phyloP scores from a whole-genome alignment of 441 rosid species.

The Brassica balearica region DNA sequence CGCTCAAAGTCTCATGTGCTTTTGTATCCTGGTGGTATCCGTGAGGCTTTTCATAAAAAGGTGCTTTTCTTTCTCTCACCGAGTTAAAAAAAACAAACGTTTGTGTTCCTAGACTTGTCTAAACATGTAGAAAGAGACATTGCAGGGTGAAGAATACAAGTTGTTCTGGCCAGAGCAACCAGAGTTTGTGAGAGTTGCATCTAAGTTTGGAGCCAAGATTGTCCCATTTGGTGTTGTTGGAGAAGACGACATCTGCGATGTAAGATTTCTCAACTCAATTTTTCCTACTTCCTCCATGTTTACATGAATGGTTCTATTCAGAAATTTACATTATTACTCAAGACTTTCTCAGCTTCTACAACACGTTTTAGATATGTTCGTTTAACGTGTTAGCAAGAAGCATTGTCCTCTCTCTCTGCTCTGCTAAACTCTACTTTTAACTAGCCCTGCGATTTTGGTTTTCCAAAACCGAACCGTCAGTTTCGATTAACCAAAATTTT shows the following conservation, averaged over 20 bases:
- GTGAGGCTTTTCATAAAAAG: constrained; percentile 77
- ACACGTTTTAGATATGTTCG: not conserved
- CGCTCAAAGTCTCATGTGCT: constrained; percentile 66
- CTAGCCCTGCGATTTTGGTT: no score
- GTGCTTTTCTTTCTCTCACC: constrained; percentile 17
- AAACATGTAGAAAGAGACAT: not conserved
- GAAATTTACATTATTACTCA: not conserved
- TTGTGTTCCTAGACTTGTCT: not conserved
- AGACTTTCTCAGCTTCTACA: not conserved
- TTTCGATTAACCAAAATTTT: no score
- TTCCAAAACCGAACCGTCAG: no score
- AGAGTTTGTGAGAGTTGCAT: constrained; percentile 78
- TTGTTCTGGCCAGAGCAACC: constrained; percentile 70
- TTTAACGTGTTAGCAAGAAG: not conserved
- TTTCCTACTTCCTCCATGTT: not conserved
- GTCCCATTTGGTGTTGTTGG: constrained; percentile 80
- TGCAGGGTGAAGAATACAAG: constrained; percentile 72
- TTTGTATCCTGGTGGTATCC: constrained; percentile 72
- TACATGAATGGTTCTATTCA: not conserved
- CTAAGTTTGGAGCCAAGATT: constrained; percentile 71
- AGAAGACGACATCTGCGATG: constrained; percentile 71
- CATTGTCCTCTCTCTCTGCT: constrained; percentile 3
- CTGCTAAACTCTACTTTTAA: not conserved
- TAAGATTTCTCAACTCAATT: constrained; percentile 33
- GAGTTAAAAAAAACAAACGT: no score